Percentiles rank a stretch among this genome's conserved stretches.
These are phyloP conservation scores for Microdochium nivale DNA, from an alignment of 2,329 filamentous ascomycete genomes.

Conservation along the genomic window DNA sequence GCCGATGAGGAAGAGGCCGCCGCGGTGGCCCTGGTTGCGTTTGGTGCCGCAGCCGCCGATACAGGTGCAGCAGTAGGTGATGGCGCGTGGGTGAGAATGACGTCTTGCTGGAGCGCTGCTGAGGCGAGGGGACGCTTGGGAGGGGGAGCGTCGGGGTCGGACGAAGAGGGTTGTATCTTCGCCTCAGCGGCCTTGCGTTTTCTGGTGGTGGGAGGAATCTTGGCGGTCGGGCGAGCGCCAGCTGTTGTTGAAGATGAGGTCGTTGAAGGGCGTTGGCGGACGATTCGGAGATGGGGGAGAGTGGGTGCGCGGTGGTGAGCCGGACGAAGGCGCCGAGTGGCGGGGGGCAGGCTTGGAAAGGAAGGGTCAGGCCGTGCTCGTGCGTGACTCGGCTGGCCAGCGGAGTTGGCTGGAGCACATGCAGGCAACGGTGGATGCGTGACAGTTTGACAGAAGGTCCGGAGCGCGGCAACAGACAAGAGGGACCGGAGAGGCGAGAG, in stretches of 20 bases:
- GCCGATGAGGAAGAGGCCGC: conserved; percentile 23
- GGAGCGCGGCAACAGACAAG: background rate
- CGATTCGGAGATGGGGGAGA: background rate
- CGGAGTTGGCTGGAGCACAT: no score
- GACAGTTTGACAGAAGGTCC: no score
- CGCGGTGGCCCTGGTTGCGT: background rate
- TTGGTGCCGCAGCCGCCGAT: background rate
- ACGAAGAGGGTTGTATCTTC: conserved; percentile 37
- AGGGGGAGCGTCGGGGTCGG: conserved; percentile 29
- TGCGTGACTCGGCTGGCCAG: background rate
- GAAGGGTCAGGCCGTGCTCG: background rate
- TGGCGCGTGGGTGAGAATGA: background rate
- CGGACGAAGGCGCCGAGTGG: background rate
- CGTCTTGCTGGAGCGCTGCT: conserved; percentile 14
- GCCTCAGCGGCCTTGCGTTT: conserved; percentile 60
- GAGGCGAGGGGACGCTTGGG: conserved; percentile 48
- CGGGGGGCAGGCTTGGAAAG: no score
- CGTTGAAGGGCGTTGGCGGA: no score
- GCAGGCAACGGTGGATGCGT: background rate
- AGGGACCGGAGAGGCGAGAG: background rate
- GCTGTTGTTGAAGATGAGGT: no score
- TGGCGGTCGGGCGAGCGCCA: conserved; percentile 23
- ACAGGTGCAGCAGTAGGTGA: background rate
- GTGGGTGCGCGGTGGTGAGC: background rate
- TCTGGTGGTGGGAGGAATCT: conserved; percentile 49